Percentiles rank a stretch among this genome's conserved stretches.
phyloP scores from a whole-genome alignment of 1,139 yeast genomes.

The Zygoascus meyerae region DNA sequence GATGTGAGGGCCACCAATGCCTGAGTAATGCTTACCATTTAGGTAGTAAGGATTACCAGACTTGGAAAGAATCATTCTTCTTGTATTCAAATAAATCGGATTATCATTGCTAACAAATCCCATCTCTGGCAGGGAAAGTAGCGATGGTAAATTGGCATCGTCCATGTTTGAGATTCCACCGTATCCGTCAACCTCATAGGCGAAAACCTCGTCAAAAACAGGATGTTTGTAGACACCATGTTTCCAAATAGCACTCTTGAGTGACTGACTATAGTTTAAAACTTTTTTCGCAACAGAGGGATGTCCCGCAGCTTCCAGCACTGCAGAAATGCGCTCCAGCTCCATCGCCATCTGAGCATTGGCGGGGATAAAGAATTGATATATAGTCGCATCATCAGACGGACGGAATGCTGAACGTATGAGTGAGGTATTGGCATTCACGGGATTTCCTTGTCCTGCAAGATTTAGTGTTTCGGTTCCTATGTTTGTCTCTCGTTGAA shows the following conservation, averaged over 20 bases:
- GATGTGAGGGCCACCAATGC: slow-evolving; percentile 88
- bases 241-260: slow-evolving; percentile 53
- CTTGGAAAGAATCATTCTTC: slow-evolving; percentile 65
- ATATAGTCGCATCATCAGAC: slow-evolving; percentile 80
- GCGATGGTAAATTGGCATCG: slow-evolving; percentile 85
- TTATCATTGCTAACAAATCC: slow-evolving; percentile 55
- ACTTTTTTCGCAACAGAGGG: slow-evolving; percentile 28
- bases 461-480: slow-evolving; percentile 80
- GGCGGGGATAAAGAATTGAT: slow-evolving; percentile 80
- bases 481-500: slow-evolving; percentile 65
- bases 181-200: slow-evolving; percentile 86
- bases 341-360: slow-evolving; percentile 74
- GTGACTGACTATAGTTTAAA: slow-evolving; percentile 38
- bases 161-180: slow-evolving; percentile 76
- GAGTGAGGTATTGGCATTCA: slow-evolving; percentile 61
- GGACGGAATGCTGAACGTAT: slow-evolving; percentile 87
- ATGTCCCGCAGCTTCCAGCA: slow-evolving; percentile 23
- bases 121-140: slow-evolving; percentile 73
- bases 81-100: slow-evolving; percentile 65
- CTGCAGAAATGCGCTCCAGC: slow-evolving; percentile 36
- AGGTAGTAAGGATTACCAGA: slow-evolving; percentile 75
- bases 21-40: slow-evolving; percentile 56
- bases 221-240: slow-evolving; percentile 66
- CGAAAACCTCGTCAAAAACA: slow-evolving; percentile 67
- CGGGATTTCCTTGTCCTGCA: slow-evolving; percentile 80